Evolutionary conservation across 257 asterid genomes (phyloP).

Genomic region (Nicotiana knightiana): DNA sequence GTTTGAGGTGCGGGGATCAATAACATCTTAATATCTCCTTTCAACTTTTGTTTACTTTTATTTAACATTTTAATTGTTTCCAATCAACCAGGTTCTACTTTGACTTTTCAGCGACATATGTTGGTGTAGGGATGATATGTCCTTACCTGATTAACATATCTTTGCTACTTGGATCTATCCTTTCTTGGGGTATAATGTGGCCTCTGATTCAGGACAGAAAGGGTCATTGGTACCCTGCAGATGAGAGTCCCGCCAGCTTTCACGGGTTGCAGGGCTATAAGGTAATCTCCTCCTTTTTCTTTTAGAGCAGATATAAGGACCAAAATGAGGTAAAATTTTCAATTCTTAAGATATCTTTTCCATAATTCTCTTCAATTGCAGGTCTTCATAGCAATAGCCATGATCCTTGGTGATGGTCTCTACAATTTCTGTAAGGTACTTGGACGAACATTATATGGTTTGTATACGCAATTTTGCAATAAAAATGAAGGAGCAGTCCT

Average conservation of each 20-base stretch:
- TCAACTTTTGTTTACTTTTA: neutral
- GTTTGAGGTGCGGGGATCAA: neutral
- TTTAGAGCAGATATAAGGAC: neutral
- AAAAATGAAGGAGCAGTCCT: conserved; percentile 38
- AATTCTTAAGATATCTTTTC: neutral
- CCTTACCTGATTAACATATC: conserved; percentile 83
- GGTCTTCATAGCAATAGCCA: conserved; percentile 87
- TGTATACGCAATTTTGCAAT: conserved; percentile 44
- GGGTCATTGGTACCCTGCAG: conserved; percentile 78
- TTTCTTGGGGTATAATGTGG: conserved; percentile 99
- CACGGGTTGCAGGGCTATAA: conserved; percentile 90
- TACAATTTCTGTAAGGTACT: conserved; percentile 77
- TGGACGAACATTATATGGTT: conserved; percentile 55
- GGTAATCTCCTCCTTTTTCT: conserved; percentile 30
- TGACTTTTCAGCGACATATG: conserved; percentile 91
- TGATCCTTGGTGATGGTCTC: conserved; percentile 96
- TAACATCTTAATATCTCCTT: neutral
- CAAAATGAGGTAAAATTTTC: neutral
- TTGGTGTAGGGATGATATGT: conserved; percentile 97
- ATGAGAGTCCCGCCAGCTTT: conserved; percentile 32
- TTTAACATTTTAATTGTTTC: neutral
- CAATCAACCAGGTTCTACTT: conserved; percentile 64
- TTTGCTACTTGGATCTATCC: conserved; percentile 76
- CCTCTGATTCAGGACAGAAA: conserved; percentile 58
- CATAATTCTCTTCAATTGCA: conserved; percentile 11